Percentiles rank a stretch among this genome's conserved stretches.
These are phyloP conservation scores for Bryum argenteum DNA, from an alignment of 225 moss, liverwort and hornwort species.

Conservation along the genomic window DNA sequence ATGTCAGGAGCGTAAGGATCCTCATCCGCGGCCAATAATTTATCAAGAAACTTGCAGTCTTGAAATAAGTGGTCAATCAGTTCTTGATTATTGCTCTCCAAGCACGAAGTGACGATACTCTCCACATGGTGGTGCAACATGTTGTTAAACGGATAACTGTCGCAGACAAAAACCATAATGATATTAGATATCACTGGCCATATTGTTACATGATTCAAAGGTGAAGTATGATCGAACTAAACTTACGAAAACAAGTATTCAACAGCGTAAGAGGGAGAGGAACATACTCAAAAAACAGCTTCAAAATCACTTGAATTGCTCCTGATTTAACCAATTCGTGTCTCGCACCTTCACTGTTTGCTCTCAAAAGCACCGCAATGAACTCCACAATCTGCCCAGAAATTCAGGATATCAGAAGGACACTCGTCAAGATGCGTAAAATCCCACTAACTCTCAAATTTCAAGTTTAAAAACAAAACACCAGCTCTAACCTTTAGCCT, in stretches of 20 bases:
- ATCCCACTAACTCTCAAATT: not conserved
- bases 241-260: not conserved
- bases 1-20: constrained; percentile 79
- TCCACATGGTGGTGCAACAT: constrained; percentile 99
- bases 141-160: constrained; percentile 98
- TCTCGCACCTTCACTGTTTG: constrained; percentile 92
- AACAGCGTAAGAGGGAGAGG: not conserved
- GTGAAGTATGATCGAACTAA: not conserved
- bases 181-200: not conserved
- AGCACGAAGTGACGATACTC: constrained; percentile 84
- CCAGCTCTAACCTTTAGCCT: constrained; percentile 74
- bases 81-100: constrained; percentile 81
- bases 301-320: constrained; percentile 83
- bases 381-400: constrained; percentile 93
- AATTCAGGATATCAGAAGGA: constrained; percentile 20
- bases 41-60: constrained; percentile 76
- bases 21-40: constrained; percentile 82
- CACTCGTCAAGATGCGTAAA: not conserved
- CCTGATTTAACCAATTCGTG: constrained; percentile 86
- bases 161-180: constrained; percentile 1
- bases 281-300: constrained; percentile 89
- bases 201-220: not conserved
- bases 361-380: constrained; percentile 92
- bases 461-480: not conserved
- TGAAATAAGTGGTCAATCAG: constrained; percentile 88